Evolutionary conservation across 2,329 filamentous ascomycete species (phyloP).

Genomic region (Penicillium oxalicum): DNA sequence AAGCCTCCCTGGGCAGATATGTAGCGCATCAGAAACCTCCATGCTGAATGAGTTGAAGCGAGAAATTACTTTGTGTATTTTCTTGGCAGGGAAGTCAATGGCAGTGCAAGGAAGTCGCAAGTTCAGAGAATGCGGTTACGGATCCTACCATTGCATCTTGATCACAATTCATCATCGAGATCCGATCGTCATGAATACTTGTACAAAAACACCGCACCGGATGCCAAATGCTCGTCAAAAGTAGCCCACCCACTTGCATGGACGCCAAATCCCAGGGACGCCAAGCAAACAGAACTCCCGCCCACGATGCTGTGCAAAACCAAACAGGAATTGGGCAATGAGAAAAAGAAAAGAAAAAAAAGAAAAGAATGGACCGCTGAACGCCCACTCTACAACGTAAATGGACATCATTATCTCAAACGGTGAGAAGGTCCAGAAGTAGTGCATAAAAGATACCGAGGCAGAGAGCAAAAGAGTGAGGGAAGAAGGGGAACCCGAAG

Average conservation of each 20-base stretch:
- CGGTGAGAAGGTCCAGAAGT: no score
- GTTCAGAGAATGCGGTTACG: conserved; percentile 4
- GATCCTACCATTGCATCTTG: conserved; percentile 13
- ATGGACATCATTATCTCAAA: background rate
- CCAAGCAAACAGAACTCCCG: conserved; percentile 18
- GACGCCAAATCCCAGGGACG: conserved; percentile 12
- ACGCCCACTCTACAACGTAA: conserved; percentile 17
- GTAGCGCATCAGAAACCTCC: no score
- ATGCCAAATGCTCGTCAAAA: conserved; percentile 20
- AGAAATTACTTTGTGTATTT: no score
- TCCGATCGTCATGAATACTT: conserved; percentile 27
- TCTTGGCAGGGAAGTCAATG: no score
- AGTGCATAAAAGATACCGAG: no score
- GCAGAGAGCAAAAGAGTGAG: no score
- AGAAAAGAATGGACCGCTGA: conserved; percentile 9
- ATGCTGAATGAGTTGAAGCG: no score
- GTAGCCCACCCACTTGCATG: background rate
- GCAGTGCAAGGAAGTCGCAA: no score
- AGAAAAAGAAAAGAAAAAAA: conserved; percentile 1
- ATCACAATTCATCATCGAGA: conserved; percentile 5
- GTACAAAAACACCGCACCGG: conserved; percentile 29
- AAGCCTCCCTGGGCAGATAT: no score
- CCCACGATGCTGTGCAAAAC: conserved; percentile 19
- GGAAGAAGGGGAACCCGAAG: conserved; percentile 7
- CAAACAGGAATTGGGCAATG: no score